These are phyloP conservation scores for Vitis cinerea DNA, from an alignment of 164 flowering plant genomes.

Conservation along the genomic window DNA sequence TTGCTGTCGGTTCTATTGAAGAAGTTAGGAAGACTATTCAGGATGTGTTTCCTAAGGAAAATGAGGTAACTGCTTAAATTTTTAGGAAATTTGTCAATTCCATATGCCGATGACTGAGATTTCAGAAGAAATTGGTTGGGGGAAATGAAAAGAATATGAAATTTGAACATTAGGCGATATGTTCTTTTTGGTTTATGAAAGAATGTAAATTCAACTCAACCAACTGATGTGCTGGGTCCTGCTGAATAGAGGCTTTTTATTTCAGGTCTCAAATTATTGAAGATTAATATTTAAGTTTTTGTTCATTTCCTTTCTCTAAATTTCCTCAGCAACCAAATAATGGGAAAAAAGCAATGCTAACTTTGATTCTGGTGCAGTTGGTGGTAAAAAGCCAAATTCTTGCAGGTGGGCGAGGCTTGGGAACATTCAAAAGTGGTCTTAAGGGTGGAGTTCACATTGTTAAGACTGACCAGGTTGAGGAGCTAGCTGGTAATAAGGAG, in stretches of 20 bases:
- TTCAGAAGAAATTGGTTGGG: no score
- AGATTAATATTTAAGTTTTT: not conserved
- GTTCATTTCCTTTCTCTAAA: not conserved
- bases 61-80: slow-evolving; percentile 50
- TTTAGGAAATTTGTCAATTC: not conserved
- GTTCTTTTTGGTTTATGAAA: not conserved
- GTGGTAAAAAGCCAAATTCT: slow-evolving; percentile 98
- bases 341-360: not conserved
- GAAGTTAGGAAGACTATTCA: slow-evolving; percentile 64
- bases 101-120: no score
- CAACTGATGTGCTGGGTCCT: no score
- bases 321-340: not conserved
- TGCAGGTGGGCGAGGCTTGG: slow-evolving; percentile 97
- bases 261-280: no score
- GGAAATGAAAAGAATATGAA: no score
- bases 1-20: slow-evolving; percentile 64
- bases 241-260: no score
- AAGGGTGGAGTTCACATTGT: slow-evolving; percentile 98
- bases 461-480: slow-evolving; percentile 78
- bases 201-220: not conserved
- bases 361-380: slow-evolving; percentile 48
- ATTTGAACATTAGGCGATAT: no score
- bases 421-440: slow-evolving; percentile 83
- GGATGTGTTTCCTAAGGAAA: slow-evolving; percentile 60
- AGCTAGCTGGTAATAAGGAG: slow-evolving; percentile 62